These are phyloP conservation scores for Carex scoparia DNA, from an alignment of 176 grass and related monocot genomes.

Conservation along the genomic window DNA sequence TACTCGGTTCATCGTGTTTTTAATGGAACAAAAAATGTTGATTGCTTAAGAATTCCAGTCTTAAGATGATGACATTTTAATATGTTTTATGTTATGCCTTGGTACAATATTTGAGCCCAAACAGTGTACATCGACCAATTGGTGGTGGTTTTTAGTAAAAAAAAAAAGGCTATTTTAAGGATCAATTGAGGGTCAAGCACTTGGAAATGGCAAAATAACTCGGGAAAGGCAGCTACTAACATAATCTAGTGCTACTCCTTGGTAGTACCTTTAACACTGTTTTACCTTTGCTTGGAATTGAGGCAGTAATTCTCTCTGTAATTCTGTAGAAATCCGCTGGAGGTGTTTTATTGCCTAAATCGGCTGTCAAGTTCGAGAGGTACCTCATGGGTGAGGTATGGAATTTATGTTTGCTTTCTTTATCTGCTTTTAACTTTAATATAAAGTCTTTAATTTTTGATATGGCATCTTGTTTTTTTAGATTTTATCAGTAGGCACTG, in stretches of 20 bases:
- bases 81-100: not conserved
- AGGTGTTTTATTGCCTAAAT: constrained; percentile 82
- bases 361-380: constrained; percentile 93
- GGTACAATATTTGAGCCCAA: not conserved
- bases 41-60: not conserved
- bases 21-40: not conserved
- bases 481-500: constrained; percentile 84
- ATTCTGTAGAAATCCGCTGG: constrained; percentile 77
- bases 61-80: not conserved
- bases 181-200: not conserved
- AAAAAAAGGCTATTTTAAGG: not conserved
- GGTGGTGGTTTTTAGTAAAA: not conserved
- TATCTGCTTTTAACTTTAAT: not conserved
- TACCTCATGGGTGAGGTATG: constrained; percentile 97
- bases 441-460: not conserved
- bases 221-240: not conserved
- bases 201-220: not conserved
- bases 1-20: not conserved
- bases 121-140: not conserved
- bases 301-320: not conserved
- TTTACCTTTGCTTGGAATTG: not conserved
- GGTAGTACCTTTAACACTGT: not conserved
- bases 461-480: constrained; percentile 19
- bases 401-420: constrained; percentile 8
- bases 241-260: not conserved